Evolutionary conservation across 192 early-diverging fungal species (phyloP), one percentile per base, ranked within the genome.

Genomic region (Geosiphon pyriformis): DNA sequence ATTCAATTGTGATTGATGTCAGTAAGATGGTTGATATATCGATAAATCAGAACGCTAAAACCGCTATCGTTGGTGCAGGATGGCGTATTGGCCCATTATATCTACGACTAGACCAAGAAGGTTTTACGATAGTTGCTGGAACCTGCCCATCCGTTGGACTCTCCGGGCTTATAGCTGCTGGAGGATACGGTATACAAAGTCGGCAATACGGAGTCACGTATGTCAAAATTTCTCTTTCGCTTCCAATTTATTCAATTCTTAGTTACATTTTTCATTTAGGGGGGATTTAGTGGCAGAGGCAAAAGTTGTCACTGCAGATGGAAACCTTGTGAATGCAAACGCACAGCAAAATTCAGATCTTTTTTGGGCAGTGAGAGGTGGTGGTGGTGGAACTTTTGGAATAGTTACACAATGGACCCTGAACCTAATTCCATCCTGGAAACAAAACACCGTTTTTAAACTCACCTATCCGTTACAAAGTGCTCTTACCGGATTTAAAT

Each of bases 331-430:
- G 0, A 63, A 62, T 46, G 74, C 74, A 22, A 82, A 78, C 70
- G 34, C 61, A 0, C 52, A 72, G 47, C 54, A 63, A 51, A 77
- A 84, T 64, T 2, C 70, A 18, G 82, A 85, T 67, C 59, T 87
- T 7, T 86, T 84, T 54, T 84, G 81, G 78, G 83, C 82, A 7
- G 54, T 85, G 12, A 82, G 83, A 31, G 85, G 85, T n/a, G 84
- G 76, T 33, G 83, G 84, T 26, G 78, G 75, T 27, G 64, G 47
- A 0, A 61, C 50, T 31, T 77, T 65, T 67, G 75, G 65, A 22
- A 72, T 71, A 37, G 66, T 77, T 31, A 73, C 74, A 11, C 64
- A 77, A 26, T 70, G 73, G 20, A 67, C 65, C 25, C 51, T 68
- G 64, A 60, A 70, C 58, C 34, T 66, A 12, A 48, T 60, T 29